phyloP scores from a whole-genome alignment of 805 yeast species.

The Pichia heedii region DNA sequence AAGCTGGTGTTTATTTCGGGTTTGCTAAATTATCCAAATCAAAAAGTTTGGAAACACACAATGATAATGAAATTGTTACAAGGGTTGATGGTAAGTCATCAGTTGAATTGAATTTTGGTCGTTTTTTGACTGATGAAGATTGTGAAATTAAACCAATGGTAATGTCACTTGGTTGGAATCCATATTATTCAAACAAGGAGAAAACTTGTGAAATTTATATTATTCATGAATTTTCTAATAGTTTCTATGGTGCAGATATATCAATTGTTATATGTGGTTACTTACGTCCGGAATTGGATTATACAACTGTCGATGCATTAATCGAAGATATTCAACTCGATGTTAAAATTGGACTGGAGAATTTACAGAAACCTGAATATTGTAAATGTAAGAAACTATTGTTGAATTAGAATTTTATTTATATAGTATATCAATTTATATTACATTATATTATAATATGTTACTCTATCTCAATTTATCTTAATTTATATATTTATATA shows the following conservation, averaged over 20 bases:
- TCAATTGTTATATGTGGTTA: conserved; percentile 73
- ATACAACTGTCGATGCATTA: conserved; percentile 72
- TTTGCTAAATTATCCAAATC: conserved; percentile 26
- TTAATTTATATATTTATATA: not conserved
- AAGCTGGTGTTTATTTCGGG: conserved; percentile 89
- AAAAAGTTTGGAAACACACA: not conserved
- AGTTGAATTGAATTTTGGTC: conserved; percentile 58
- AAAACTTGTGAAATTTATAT: conserved; percentile 87
- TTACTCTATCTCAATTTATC: too few species aligned
- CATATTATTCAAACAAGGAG: conserved; percentile 70
- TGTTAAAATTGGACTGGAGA: conserved; percentile 53
- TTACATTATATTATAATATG: not conserved
- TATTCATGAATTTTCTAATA: conserved; percentile 54
- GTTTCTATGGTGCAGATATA: conserved; percentile 78
- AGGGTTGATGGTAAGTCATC: conserved; percentile 31
- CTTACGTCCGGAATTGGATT: conserved; percentile 83
- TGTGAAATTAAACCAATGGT: conserved; percentile 70
- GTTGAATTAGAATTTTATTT: not conserved
- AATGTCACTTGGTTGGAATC: conserved; percentile 94
- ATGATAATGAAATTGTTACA: conserved; percentile 1
- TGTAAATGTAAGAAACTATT: conserved; percentile 20
- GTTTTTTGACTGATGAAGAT: conserved; percentile 35
- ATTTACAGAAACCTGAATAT: conserved; percentile 38
- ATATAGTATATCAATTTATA: not conserved
- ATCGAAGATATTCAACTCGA: conserved; percentile 79